Evolutionary conservation across 225 moss, liverwort and hornwort species (phyloP).

Genomic region (Pleurozium schreberi): DNA sequence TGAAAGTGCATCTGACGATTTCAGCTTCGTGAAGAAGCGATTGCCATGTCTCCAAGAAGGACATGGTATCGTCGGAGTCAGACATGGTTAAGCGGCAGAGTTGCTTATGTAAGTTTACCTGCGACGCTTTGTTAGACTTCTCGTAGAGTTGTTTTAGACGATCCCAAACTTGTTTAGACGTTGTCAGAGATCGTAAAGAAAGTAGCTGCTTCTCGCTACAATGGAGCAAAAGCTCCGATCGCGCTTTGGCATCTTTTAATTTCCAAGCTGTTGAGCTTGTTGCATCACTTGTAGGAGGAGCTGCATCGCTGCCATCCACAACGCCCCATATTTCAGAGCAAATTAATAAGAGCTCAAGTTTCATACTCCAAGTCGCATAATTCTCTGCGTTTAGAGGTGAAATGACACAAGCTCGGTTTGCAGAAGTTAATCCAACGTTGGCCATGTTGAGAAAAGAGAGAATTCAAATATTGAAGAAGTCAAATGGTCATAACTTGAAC

Average conservation of each 20-base stretch:
- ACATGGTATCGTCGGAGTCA: fast-evolving
- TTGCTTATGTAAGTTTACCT: background rate
- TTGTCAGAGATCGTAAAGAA: background rate
- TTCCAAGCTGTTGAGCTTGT: background rate
- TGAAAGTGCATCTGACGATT: background rate
- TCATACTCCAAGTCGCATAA: background rate
- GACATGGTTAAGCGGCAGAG: background rate
- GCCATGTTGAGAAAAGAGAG: no score
- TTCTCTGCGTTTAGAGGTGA: background rate
- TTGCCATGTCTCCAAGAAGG: background rate
- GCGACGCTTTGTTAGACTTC: background rate
- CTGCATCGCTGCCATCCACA: background rate
- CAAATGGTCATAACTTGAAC: no score
- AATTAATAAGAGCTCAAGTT: background rate
- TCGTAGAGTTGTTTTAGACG: background rate
- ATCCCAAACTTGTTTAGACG: background rate
- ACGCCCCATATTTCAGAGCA: background rate
- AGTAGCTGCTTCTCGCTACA: background rate
- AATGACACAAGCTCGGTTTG: background rate
- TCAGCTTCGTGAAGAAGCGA: fast-evolving
- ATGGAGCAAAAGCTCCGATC: background rate
- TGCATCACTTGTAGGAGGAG: background rate
- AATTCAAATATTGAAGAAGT: no score
- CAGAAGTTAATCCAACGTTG: background rate
- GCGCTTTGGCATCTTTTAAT: fast-evolving